Evolutionary conservation across 2,329 filamentous ascomycete species (phyloP).

Genomic region (Aspergillus latus): DNA sequence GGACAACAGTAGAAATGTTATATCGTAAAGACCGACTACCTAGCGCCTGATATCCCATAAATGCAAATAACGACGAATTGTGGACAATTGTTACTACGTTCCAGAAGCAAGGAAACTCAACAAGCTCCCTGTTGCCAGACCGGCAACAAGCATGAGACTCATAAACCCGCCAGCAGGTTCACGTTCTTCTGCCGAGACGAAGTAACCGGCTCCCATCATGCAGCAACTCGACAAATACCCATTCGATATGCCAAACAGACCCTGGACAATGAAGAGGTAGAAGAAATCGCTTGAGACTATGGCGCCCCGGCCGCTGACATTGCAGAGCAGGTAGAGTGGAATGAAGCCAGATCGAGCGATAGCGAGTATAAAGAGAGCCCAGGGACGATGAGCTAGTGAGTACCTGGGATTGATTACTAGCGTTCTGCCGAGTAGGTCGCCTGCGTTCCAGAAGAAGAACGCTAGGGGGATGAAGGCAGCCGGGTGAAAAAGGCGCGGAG

Average conservation of each 20-base stretch:
- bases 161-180: conserved; percentile 93
- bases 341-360: conserved; percentile 69
- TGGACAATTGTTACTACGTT: conserved; percentile 1
- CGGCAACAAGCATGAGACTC: conserved; percentile 83
- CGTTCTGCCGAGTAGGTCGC: conserved; percentile 77
- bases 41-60: neutral
- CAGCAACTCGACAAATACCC: conserved; percentile 82
- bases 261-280: conserved; percentile 80
- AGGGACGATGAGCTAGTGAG: conserved; percentile 61
- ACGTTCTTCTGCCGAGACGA: conserved; percentile 77
- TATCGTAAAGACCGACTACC: too few species aligned
- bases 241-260: conserved; percentile 79
- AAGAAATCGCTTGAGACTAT: conserved; percentile 77
- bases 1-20: too few species aligned
- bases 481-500: conserved; percentile 62
- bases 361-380: conserved; percentile 65
- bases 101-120: conserved; percentile 74
- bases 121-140: conserved; percentile 80
- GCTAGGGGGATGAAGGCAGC: conserved; percentile 83
- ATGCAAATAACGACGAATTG: neutral
- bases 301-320: conserved; percentile 74
- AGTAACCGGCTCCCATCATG: conserved; percentile 87
- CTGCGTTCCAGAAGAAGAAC: conserved; percentile 91
- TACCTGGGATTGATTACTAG: conserved; percentile 60
- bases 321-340: conserved; percentile 87